A percentile compares a stretch with the other conserved stretches of the same genome.
Conservation (phyloP, 441 rosid species). For the Pelargonium exstipulatum region DNA sequence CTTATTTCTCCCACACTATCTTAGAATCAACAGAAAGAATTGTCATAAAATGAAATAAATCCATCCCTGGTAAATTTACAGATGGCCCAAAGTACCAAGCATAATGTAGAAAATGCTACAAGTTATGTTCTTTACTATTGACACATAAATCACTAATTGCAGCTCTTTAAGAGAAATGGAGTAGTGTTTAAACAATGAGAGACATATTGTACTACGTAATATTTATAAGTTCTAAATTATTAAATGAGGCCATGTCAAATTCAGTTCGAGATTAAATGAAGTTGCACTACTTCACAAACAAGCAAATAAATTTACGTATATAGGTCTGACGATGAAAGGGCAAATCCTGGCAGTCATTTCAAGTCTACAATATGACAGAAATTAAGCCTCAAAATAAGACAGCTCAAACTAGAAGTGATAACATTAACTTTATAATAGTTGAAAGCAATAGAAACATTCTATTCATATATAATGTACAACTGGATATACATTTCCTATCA, state of each 20-base stretch:
- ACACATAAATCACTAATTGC: too few relatives aligned
- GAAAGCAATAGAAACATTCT: neutral
- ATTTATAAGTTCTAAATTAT: too few relatives aligned
- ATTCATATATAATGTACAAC: neutral
- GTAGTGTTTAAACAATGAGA: too few relatives aligned
- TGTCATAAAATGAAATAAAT: neutral
- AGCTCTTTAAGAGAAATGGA: too few relatives aligned
- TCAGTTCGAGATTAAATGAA: neutral
- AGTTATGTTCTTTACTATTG: too few relatives aligned
- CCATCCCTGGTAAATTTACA: neutral
- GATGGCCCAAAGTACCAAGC: neutral
- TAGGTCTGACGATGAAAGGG: neutral
- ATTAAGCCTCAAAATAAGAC: neutral
- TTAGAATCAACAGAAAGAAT: neutral
- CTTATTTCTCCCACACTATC: neutral
- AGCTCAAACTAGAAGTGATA: neutral
- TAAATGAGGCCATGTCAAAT: neutral
- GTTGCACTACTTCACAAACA: neutral
- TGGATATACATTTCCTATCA: neutral
- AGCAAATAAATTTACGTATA: neutral
- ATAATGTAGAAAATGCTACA: neutral
- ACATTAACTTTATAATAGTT: neutral
- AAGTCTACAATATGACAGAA: neutral
- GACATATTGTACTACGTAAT: too few relatives aligned
- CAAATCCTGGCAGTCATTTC: neutral